phyloP scores from a whole-genome alignment of 2,329 filamentous ascomycete species.

The Rutstroemia sp. region DNA sequence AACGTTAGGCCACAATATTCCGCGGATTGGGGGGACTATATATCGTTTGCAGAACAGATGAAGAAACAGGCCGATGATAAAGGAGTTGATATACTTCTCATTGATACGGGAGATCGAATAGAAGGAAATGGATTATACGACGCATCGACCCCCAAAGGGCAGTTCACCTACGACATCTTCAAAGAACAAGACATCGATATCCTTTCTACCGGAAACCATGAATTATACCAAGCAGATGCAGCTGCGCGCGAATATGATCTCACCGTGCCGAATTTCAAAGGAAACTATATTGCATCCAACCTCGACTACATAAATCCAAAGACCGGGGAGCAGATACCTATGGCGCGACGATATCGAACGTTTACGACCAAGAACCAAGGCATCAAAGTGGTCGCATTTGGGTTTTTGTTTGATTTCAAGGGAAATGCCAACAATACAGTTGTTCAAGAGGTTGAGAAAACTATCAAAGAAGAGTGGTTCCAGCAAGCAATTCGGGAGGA shows the following conservation, averaged over 20 bases:
- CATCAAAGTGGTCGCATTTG: slow-evolving; percentile 78
- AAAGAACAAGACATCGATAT: slow-evolving; percentile 77
- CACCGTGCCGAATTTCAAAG: slow-evolving; percentile 76
- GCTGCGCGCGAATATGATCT: slow-evolving; percentile 70
- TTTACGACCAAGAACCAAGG: slow-evolving; percentile 89
- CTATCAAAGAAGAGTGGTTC: slow-evolving; percentile 83
- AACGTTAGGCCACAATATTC: slow-evolving; percentile 70
- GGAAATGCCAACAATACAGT: slow-evolving; percentile 86
- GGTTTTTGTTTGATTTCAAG: slow-evolving; percentile 91
- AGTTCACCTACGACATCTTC: slow-evolving; percentile 83
- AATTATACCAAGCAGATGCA: slow-evolving; percentile 77
- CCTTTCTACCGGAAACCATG: slow-evolving; percentile 86
- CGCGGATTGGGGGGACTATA: slow-evolving; percentile 96
- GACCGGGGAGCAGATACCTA: slow-evolving; percentile 62
- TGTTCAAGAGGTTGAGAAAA: slow-evolving; percentile 71
- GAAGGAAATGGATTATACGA: slow-evolving; percentile 96
- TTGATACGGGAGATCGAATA: slow-evolving; percentile 89
- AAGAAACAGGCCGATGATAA: slow-evolving; percentile 68
- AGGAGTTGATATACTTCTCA: slow-evolving; percentile 78
- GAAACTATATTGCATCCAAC: slow-evolving; percentile 83
- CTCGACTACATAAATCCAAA: slow-evolving; percentile 75
- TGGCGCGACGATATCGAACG: slow-evolving; percentile 77
- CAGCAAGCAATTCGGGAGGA: slow-evolving; percentile 76
- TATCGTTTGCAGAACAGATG: slow-evolving; percentile 85
- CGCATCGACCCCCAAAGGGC: slow-evolving; percentile 76